Evolutionary conservation across 1,284 basidiomycete species (phyloP), one percentile per base, ranked within the genome.

Genomic region (Ceratobasidium sp.): DNA sequence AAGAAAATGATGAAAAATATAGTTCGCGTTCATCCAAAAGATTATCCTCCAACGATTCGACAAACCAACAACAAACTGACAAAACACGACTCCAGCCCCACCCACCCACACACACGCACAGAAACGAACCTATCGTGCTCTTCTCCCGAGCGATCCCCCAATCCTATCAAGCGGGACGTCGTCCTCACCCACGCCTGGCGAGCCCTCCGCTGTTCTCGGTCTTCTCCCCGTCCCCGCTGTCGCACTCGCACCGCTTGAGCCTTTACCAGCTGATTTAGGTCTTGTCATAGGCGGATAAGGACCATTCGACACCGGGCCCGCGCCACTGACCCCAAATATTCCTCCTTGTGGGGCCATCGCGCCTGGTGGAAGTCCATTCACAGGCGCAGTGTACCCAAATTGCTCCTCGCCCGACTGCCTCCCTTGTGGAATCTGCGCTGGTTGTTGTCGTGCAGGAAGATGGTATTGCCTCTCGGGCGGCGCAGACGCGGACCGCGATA

Each of bases 311-410:
- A 29, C 59, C 14, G 29, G 3, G 31, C 24, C 22, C 14, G 48
- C 19, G 7, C n/a, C 33, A 44, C 3, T 15, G 44, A 24, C 45
- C 31, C 29, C 56, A 31, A 4, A 17, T 17, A 36, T 33, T 29
- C 36, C 44, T 22, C 24, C 47, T n/a, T 75, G 77, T 3, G 79
- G 79, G 24, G 79, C 75, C 64, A 79, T 78, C 2, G 79, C 79
- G 14, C 79, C 79, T 3, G 79, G 79, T 5, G 79, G 79, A 1
- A 79, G 69, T 33, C 63, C 64, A 44, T 60, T 75, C 36, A 73
- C 50, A 33, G 59, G 48, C 48, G 29, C 36, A 36, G 56, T 50
- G 63, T 74, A 73, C 22, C 48, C 57, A 54, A 56, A 57, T 29
- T 72, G 64, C 36, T 56, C 51, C 27, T 76, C 69, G 36, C 69